Evolutionary conservation across 2,329 filamentous ascomycete genomes (phyloP).

Genomic region (Colletotrichum sp.): DNA sequence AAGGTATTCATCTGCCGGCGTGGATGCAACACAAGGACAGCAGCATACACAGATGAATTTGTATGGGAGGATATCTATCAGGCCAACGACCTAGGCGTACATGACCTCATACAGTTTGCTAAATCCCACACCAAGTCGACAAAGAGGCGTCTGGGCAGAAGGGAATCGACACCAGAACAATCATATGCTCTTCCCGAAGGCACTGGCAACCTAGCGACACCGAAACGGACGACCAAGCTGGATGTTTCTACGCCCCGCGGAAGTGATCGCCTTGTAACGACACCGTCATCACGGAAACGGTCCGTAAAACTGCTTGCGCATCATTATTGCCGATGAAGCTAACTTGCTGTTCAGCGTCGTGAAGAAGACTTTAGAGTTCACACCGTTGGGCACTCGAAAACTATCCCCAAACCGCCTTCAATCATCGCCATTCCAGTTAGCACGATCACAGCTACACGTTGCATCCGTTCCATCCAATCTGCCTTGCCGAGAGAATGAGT

Average conservation of each 20-base stretch:
- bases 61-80: slow-evolving; percentile 85
- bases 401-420: slow-evolving; percentile 78
- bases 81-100: slow-evolving; percentile 69
- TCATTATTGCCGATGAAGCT: neutral
- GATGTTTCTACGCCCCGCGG: slow-evolving; percentile 3
- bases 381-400: slow-evolving; percentile 86
- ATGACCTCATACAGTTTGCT: slow-evolving; percentile 69
- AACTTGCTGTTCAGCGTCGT: slow-evolving; percentile 53
- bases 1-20: slow-evolving; percentile 91
- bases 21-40: slow-evolving; percentile 87
- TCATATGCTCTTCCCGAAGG: slow-evolving; percentile 32
- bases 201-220: slow-evolving; percentile 24
- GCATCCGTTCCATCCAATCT: slow-evolving; percentile 89
- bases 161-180: slow-evolving; percentile 33
- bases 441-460: slow-evolving; percentile 87
- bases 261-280: slow-evolving; percentile 7
- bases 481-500: slow-evolving; percentile 91
- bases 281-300: slow-evolving; percentile 63
- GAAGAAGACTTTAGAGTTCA: slow-evolving; percentile 93
- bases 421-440: slow-evolving; percentile 89
- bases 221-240: slow-evolving; percentile 22
- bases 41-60: slow-evolving; percentile 92
- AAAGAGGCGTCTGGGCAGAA: slow-evolving; percentile 48
- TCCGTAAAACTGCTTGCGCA: neutral
- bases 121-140: slow-evolving; percentile 76